Base-by-base conservation (phyloP, 1,284 basidiomycete species). In the Cryptococcus sp. region DNA sequence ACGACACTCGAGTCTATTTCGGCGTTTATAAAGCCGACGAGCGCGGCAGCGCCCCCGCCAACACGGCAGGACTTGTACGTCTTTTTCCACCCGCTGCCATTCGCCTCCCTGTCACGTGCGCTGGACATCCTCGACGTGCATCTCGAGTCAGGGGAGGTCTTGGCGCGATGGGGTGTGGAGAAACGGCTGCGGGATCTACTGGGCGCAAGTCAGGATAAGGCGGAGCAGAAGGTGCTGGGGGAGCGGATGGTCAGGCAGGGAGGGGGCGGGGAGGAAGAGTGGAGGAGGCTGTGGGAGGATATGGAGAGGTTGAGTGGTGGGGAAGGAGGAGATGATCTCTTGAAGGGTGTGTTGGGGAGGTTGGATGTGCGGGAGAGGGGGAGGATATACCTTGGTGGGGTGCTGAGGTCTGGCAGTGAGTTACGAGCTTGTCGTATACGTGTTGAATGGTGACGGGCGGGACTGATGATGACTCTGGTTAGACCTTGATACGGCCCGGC, bases 111-210 rank as follows among this genome's bases (percentile, higher is more conserved):
- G 4, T 92, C 91, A 0, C 83, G 84, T 48, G 85, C 87, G 7
- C 82, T 97, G 36, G 93, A 97, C 71, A 84, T 92, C 48, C 82
- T 96, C 47, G 93, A 97, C 74, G 84, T 94, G 1, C 92, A 96
- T 73, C 82, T 97, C n/a, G 89, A 93, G 70, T 87, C 88, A 0
- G 92, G 90, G 15, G 93, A 96, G 77, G 89, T 91, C 47, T 79
- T 97, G 20, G 83, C 89, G 3, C 82, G 90, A 44, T 96, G 92
- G 91, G 83, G 83, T 65, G 87, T 88, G 1, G 83, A 88, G 18
- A 86, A 87, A 1, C 85, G 87, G 5, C 77, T 95, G 43, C 82
- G 85, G 18, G 94, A 91, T 85, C 88, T 96, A 71, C 78, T 96
- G 35, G 88, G 87, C 66, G 89, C 88, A 59, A 82, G 84, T 50